Evolutionary conservation across 2,329 filamentous ascomycete species (phyloP).

Genomic region (Graphiopsis chlorocephala): DNA sequence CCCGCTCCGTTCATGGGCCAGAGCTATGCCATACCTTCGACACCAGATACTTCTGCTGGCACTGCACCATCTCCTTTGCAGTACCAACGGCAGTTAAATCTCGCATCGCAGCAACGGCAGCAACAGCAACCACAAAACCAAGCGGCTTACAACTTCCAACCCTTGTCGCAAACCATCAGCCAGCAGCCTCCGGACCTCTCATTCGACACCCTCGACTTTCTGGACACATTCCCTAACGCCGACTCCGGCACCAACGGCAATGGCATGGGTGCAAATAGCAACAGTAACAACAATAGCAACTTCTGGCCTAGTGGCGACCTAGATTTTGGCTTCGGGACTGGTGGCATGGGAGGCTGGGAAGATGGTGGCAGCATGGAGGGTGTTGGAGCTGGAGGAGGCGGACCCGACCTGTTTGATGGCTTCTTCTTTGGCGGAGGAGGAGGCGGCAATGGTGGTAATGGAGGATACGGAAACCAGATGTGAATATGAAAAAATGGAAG

Average conservation of each 20-base stretch:
- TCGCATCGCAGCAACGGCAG: not conserved
- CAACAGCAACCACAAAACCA: constrained; percentile 11
- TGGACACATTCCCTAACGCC: constrained; percentile 48
- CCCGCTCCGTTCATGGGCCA: not conserved
- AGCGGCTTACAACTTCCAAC: not conserved
- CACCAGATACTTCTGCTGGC: constrained; percentile 17
- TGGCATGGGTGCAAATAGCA: not conserved
- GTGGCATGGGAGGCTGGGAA: constrained; percentile 47
- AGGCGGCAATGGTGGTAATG: constrained; percentile 33
- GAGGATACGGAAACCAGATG: not conserved
- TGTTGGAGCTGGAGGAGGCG: constrained; percentile 32
- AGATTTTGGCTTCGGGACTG: constrained; percentile 26
- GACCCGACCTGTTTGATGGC: constrained; percentile 59
- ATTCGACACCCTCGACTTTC: constrained; percentile 53
- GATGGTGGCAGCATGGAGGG: constrained; percentile 38
- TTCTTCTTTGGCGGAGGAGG: constrained; percentile 64
- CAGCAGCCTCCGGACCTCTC: constrained; percentile 19
- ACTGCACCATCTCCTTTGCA: constrained; percentile 17
- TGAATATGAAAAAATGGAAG: not conserved
- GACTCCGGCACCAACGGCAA: not conserved
- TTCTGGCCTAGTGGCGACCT: constrained; percentile 12
- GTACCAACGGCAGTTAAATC: constrained; percentile 1
- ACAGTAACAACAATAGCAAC: not conserved
- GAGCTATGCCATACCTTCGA: constrained; percentile 19
- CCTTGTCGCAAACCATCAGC: constrained; percentile 20